Evolutionary conservation across 2,329 filamentous ascomycete genomes (phyloP), one percentile per base, ranked within the genome.

Genomic region (Phialophora verrucosa): DNA sequence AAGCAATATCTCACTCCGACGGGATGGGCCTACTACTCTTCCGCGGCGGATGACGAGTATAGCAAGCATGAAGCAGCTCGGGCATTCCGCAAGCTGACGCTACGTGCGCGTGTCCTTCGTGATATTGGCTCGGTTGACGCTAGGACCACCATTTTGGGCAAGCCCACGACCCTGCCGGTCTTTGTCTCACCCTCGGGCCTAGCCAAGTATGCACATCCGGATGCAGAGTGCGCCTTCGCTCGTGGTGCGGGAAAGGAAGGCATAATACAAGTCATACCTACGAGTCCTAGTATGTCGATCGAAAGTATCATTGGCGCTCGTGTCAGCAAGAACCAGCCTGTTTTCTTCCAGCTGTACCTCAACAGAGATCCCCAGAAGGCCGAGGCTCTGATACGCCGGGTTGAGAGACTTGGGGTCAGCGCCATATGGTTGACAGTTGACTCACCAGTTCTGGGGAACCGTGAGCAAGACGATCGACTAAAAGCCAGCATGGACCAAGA

Each of bases 381-480:
- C 1, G 77, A 78, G 17, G 77, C 76, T 0, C 76, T 84, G 1
- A 78, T 86, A 5, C 79, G 75, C 2, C 73, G 73, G 50, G 76
- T 75, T 6, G 74, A 71, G 47, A 59, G 47, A 27, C 50, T 58
- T 17, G 63, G 63, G 8, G 63, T 62, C 10, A 69, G 65, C 17
- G 71, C 70, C 14, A 63, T 73, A 12, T 69, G 71, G 42, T 60
- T 73, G n/a, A 73, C 71, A 2, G 59, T 72, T n/a, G 72, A 73
- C 63, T 69, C 70, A 8, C 66, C 71, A 10, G 67, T 84, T 20
- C 78, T 83, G 0, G 80, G 80, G 1, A 82, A 87, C 70, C 82
- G 85, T 20, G 85, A 87, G 68, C 83, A 83, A 1, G 85, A 87
- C 65, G 85, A 87, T 71, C 81, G 84, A 5, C 78, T 84, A 29